These are phyloP conservation scores for Wickerhamomyces bovis DNA, from an alignment of 805 yeast genomes.

Conservation along the genomic window DNA sequence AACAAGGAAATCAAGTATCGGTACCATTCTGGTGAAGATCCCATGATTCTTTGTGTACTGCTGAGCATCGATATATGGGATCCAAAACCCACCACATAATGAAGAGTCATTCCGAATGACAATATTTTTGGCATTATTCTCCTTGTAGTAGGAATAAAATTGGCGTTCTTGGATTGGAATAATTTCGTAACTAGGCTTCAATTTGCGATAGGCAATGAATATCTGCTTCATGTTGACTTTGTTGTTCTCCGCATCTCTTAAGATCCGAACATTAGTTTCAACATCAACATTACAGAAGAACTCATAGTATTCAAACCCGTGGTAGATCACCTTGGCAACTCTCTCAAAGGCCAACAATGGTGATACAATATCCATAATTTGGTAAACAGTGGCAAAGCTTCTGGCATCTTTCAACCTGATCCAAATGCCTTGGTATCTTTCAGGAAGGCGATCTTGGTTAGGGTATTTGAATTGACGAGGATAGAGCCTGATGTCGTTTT, in stretches of 20 bases:
- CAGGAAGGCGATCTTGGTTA: background rate
- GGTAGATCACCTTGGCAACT: slow-evolving; percentile 19
- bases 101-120: slow-evolving; percentile 17
- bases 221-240: slow-evolving; percentile 22
- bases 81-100: slow-evolving; percentile 27
- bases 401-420: slow-evolving; percentile 17
- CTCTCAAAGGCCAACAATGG: slow-evolving; percentile 23
- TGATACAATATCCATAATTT: slow-evolving; percentile 8
- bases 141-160: slow-evolving; percentile 8
- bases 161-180: slow-evolving; percentile 9
- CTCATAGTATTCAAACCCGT: slow-evolving; percentile 22
- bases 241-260: slow-evolving; percentile 15
- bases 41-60: slow-evolving; percentile 18
- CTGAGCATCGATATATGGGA: slow-evolving; percentile 9
- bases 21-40: slow-evolving; percentile 5
- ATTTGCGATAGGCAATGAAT: slow-evolving; percentile 14
- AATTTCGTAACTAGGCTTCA: slow-evolving; percentile 8
- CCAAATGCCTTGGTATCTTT: slow-evolving; percentile 19
- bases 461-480: background rate
- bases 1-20: slow-evolving; percentile 12
- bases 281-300: slow-evolving; percentile 15
- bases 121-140: slow-evolving; percentile 1
- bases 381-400: slow-evolving; percentile 13
- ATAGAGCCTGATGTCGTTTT: background rate
- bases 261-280: slow-evolving; percentile 17